Percentiles rank a stretch among this genome's conserved stretches.
Evolutionary conservation across 441 rosid species (phyloP).

Genomic region (Jatropha podagrica): DNA sequence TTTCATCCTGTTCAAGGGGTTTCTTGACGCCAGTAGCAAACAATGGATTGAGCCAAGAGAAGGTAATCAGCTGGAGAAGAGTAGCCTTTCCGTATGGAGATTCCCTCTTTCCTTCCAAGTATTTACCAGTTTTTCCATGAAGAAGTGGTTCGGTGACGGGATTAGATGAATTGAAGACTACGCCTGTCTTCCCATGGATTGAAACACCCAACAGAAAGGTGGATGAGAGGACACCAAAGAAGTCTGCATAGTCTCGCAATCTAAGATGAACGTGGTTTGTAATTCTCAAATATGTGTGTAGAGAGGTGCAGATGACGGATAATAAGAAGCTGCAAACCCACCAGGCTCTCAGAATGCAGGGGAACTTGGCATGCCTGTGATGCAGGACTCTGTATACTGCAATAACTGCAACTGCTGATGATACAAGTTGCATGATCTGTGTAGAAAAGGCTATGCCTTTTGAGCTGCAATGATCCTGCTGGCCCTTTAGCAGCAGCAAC

Average conservation of each 20-base stretch:
- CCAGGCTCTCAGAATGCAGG: constrained; percentile 81
- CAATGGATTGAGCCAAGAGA: constrained; percentile 90
- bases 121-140: constrained; percentile 33
- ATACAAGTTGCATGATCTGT: constrained; percentile 53
- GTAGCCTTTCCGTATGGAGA: constrained; percentile 76
- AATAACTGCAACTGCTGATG: constrained; percentile 48
- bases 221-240: constrained; percentile 56
- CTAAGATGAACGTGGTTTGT: constrained; percentile 34
- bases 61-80: constrained; percentile 73
- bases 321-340: constrained; percentile 79
- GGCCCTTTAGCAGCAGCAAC: constrained; percentile 43
- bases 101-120: constrained; percentile 32
- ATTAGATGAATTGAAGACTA: constrained; percentile 27
- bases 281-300: constrained; percentile 37
- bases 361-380: constrained; percentile 40
- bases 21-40: constrained; percentile 75
- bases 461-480: constrained; percentile 40
- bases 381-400: constrained; percentile 37
- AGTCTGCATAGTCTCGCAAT: constrained; percentile 48
- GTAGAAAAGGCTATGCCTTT: constrained; percentile 42
- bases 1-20: constrained; percentile 69
- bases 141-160: constrained; percentile 67
- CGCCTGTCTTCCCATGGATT: constrained; percentile 73
- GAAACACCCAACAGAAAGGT: constrained; percentile 54
- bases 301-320: constrained; percentile 36